Conservation (phyloP, 2,329 filamentous ascomycete species). For the Botrytis cinerea region DNA sequence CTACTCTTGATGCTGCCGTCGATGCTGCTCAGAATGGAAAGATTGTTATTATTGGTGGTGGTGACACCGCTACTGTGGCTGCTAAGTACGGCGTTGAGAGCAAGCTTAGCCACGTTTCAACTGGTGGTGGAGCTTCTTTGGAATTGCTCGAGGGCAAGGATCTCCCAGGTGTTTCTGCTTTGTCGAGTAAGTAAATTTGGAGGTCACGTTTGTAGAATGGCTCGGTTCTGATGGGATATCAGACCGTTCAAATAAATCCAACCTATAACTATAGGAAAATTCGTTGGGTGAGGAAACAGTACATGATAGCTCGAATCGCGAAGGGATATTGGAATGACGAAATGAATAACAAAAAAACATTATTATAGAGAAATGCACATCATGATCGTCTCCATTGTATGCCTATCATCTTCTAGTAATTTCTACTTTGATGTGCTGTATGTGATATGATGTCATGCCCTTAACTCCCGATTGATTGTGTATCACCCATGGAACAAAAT, state of each 20-base stretch:
- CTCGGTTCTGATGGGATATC: slow-evolving; percentile 36
- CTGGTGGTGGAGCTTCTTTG: slow-evolving; percentile 90
- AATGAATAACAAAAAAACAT: slow-evolving; percentile 14
- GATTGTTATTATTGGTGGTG: slow-evolving; percentile 98
- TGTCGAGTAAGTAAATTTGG: slow-evolving; percentile 71
- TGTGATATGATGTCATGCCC: slow-evolving; percentile 19
- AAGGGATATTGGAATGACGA: slow-evolving; percentile 35
- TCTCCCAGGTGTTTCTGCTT: slow-evolving; percentile 86
- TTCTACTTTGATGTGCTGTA: slow-evolving; percentile 8
- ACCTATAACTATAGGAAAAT: slow-evolving; percentile 38
- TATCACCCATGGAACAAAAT: neutral
- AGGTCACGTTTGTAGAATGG: slow-evolving; percentile 2
- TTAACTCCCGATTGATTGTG: slow-evolving; percentile 11
- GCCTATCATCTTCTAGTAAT: slow-evolving; percentile 11
- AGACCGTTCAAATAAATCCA: slow-evolving; percentile 38
- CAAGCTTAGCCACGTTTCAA: slow-evolving; percentile 98
- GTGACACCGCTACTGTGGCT: slow-evolving; percentile 96
- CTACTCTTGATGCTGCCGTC: slow-evolving; percentile 86
- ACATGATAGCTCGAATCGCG: slow-evolving; percentile 34
- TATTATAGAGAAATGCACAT: slow-evolving; percentile 13
- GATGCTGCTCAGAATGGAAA: slow-evolving; percentile 78
- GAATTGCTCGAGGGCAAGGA: slow-evolving; percentile 98
- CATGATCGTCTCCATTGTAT: slow-evolving; percentile 15
- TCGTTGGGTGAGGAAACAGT: slow-evolving; percentile 26
- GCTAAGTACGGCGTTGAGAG: slow-evolving; percentile 96